A percentile compares a stretch with the other conserved stretches of the same genome.
Conservation (phyloP, 2,329 filamentous ascomycete species). For the Neospermospora avenae region DNA sequence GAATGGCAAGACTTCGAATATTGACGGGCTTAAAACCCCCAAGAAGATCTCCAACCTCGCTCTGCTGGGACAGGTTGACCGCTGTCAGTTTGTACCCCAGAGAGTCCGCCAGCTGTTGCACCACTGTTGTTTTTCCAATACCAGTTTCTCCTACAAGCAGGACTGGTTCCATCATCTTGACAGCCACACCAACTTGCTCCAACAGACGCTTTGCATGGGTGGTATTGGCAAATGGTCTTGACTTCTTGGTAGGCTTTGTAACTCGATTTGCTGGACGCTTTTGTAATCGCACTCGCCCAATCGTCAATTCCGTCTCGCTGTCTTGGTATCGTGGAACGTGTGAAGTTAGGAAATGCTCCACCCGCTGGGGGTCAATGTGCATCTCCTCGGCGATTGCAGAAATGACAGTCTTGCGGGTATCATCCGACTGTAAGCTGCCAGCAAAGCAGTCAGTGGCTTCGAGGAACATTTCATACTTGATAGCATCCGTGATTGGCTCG, state of each 20-base stretch:
- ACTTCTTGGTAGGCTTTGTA: conserved; percentile 49
- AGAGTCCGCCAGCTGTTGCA: conserved; percentile 84
- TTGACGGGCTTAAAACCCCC: conserved; percentile 97
- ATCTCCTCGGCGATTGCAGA: conserved; percentile 79
- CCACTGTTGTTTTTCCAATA: conserved; percentile 94
- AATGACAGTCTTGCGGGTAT: conserved; percentile 58
- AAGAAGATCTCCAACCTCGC: conserved; percentile 90
- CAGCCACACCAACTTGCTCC: conserved; percentile 81
- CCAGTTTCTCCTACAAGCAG: conserved; percentile 97
- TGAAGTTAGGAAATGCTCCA: conserved; percentile 71
- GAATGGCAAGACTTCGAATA: conserved; percentile 79
- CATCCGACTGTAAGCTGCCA: conserved; percentile 68
- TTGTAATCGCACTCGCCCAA: conserved; percentile 63
- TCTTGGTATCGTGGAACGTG: conserved; percentile 70
- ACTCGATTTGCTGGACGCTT: conserved; percentile 46
- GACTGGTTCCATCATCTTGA: conserved; percentile 82
- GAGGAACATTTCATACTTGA: conserved; percentile 81
- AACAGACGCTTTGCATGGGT: conserved; percentile 79
- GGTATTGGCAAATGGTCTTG: conserved; percentile 80
- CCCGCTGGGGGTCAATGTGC: conserved; percentile 77
- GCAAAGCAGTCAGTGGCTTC: conserved; percentile 93
- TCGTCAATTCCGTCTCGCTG: conserved; percentile 52
- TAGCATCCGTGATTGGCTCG: conserved; percentile 69
- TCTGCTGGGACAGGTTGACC: conserved; percentile 97
- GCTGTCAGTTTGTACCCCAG: conserved; percentile 84